Evolutionary conservation across 2,329 filamentous ascomycete genomes (phyloP).

Genomic region (Claviceps fusiformis): DNA sequence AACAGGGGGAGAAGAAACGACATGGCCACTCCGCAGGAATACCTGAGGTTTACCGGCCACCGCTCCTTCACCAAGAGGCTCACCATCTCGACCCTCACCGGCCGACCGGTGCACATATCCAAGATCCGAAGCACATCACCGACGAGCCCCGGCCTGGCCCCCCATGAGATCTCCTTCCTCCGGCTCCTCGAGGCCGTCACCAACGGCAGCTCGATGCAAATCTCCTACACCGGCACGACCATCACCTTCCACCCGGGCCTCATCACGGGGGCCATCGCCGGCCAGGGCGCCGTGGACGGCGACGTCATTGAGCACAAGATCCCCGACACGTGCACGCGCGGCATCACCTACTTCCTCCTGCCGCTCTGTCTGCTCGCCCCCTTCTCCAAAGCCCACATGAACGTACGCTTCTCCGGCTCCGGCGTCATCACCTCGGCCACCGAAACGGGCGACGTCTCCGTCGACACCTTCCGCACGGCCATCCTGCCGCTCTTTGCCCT

Average conservation of each 20-base stretch:
- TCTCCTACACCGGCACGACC: constrained; percentile 90
- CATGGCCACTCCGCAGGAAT: constrained; percentile 34
- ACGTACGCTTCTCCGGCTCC: constrained; percentile 76
- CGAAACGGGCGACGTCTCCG: constrained; percentile 70
- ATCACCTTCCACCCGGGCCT: constrained; percentile 85
- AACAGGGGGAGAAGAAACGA: background rate
- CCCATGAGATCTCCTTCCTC: constrained; percentile 89
- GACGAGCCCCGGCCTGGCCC: constrained; percentile 75
- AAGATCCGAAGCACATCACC: constrained; percentile 81
- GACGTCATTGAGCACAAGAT: constrained; percentile 74
- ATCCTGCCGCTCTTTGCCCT: constrained; percentile 79
- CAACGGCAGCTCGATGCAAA: constrained; percentile 89
- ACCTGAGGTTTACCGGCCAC: constrained; percentile 70
- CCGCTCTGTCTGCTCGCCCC: constrained; percentile 82
- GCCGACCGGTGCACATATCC: constrained; percentile 78
- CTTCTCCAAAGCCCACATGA: constrained; percentile 83
- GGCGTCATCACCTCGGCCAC: constrained; percentile 88
- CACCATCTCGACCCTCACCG: constrained; percentile 80
- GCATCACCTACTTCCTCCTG: constrained; percentile 83
- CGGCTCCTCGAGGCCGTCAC: constrained; percentile 89
- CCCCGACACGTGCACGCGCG: constrained; percentile 61
- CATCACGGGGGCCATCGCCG: constrained; percentile 72
- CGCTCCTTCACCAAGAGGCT: constrained; percentile 72
- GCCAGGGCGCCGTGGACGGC: constrained; percentile 53
- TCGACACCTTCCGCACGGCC: constrained; percentile 87